Base-by-base conservation (phyloP, 441 rosid species). In the Arabidopsis lyrata region DNA sequence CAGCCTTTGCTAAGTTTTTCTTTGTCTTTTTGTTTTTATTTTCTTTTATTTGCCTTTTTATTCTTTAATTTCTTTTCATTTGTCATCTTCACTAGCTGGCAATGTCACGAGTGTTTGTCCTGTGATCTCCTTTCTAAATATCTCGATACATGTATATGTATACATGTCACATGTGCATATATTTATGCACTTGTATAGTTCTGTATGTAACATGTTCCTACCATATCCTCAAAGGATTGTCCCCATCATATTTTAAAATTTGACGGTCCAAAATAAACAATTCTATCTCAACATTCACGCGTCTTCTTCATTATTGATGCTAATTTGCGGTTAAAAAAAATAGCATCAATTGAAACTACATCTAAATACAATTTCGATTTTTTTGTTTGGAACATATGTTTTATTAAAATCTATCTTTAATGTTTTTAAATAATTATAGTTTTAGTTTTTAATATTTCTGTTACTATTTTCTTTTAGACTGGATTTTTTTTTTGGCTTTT, bases 41-140 rank as follows among this genome's bases (percentile, higher is more conserved):
- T 78, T 78, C 78, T 73, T 78, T 78, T 78, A 73, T 78, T 55
- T 73, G 72, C 70, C 60, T 61, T 77, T 72, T 78, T 74, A 73
- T 68, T 73, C 77, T 67, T 78, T 74, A 67, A 55, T 73, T 49
- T 68, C 69, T 78, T 63, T 54, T 78, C 78, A 68, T 78, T 74
- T 78, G 78, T 73, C 78, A 68, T 73, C 78, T 44, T 78, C 73
- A 68, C 72, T 62, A 78, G 81, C 81, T 78, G 81, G 81, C 81
- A 78, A 42, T 78, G 81, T 78, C 81, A 78, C 81, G 81, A 78
- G 81, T 68, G 81, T 78, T 68, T 78, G 81, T 78, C 81, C 59
- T 74, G 78, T 73, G 78, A 78, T 78, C 32, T 48, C 55, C 58
- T 72, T 66, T 77, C 65, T 66, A 77, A 72, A 77, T 77, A 72